Evolutionary conservation across 2,329 filamentous ascomycete species (phyloP).

Genomic region (Ascochyta viciae-villosae): DNA sequence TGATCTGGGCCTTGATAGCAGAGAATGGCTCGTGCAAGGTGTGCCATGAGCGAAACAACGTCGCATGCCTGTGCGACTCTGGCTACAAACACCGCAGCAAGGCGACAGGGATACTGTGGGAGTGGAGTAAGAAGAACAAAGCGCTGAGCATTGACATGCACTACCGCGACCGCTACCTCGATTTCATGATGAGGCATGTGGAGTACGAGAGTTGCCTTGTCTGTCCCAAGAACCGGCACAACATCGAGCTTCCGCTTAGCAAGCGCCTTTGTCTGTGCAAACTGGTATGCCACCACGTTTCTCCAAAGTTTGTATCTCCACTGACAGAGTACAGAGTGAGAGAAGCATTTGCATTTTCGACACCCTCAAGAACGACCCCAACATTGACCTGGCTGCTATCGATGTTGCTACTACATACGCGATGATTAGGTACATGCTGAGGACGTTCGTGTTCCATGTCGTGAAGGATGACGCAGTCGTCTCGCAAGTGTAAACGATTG

Average conservation of each 20-base stretch:
- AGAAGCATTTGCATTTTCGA: not conserved
- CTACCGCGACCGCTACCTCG: not conserved
- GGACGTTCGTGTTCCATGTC: not conserved
- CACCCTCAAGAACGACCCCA: not conserved
- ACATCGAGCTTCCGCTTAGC: not conserved
- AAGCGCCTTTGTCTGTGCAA: not conserved
- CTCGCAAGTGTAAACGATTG: not conserved
- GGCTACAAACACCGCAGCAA: not conserved
- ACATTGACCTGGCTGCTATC: not conserved
- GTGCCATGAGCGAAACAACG: not conserved
- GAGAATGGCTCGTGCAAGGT: not conserved
- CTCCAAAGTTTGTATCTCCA: not conserved
- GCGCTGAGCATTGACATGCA: not conserved
- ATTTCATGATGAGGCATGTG: not conserved
- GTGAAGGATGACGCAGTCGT: not conserved
- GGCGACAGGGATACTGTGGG: not conserved
- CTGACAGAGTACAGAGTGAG: not conserved
- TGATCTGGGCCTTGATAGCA: not conserved
- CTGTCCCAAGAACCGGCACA: not conserved
- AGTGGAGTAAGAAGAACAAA: not conserved
- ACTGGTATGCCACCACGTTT: not conserved
- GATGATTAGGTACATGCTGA: not conserved
- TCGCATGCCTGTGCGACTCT: not conserved
- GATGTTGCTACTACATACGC: not conserved
- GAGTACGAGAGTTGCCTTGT: not conserved